phyloP scores from a whole-genome alignment of 225 moss, liverwort and hornwort species.

The Physcomitrellopsis africana region DNA sequence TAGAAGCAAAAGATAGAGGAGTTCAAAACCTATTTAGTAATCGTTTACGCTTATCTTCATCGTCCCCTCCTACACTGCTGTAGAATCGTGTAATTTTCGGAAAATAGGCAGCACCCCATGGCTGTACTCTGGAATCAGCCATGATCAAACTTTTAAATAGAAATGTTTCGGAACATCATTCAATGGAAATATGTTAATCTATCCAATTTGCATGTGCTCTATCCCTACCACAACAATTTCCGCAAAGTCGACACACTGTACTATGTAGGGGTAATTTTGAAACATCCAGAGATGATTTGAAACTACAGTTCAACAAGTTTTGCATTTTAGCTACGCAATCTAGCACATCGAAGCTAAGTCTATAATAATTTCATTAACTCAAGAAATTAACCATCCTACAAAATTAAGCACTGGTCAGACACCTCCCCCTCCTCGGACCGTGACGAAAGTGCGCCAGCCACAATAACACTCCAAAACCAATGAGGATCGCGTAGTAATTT shows the following conservation, averaged over 20 bases:
- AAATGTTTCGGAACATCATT: neutral
- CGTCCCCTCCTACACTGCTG: constrained; percentile 40
- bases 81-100: constrained; percentile 29
- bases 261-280: neutral
- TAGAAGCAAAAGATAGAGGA: constrained; percentile 12
- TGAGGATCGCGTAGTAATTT: neutral
- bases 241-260: neutral
- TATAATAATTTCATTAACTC: neutral
- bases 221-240: neutral
- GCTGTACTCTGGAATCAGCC: constrained; percentile 36
- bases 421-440: neutral
- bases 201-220: neutral
- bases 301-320: constrained; percentile 13
- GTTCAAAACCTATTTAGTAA: constrained; percentile 49
- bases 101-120: constrained; percentile 28
- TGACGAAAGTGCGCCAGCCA: neutral
- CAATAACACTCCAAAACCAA: neutral
- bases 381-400: neutral
- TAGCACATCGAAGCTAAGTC: constrained; percentile 20
- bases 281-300: constrained; percentile 6
- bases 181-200: neutral
- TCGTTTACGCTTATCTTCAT: constrained; percentile 38
- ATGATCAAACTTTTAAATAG: constrained; percentile 18
- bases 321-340: neutral
- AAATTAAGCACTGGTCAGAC: neutral